Evolutionary conservation across 768 basidiomycete genomes (phyloP), one percentile per base, ranked within the genome.

Genomic region (Chiua virens): DNA sequence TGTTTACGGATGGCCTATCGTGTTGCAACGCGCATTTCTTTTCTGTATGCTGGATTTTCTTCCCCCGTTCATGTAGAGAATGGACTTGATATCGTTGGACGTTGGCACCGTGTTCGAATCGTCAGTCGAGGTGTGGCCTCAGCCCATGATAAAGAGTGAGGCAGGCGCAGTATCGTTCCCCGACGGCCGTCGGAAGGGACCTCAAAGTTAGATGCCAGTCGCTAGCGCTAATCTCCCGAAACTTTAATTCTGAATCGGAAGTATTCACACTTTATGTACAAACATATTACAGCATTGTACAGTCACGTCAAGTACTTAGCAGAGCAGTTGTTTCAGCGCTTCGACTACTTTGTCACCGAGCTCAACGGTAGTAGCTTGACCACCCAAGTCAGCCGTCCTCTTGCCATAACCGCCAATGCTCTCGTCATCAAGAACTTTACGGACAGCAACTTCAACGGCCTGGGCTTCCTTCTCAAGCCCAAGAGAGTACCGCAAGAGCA

Each of bases 401-500:
- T 87, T 70, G 14, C 89, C 94, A 57, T 77, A 72, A 9, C 94
- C 94, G 5, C 93, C 94, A 9, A 70, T 52, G 8, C 76, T 76
- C 45, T 78, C 72, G 10, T 75, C 73, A 66, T 99, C 96, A 13
- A 99, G 75, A 22, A 90, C 92, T 68, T 86, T 92, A 53, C 87
- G 77, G 9, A 99, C 96, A n/a, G 97, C 93, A 45, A 74, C 70
- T 70, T 99, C 97, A 52, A 99, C 86, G 20, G 88, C 83, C 49
- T 79, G 78, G 7, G 97, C 97, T 61, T 91, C 86, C 57, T 77
- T 81, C 54, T 92, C 89, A 49, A 93, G 77, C 22, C 92, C 92
- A 27, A 99, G 85, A 23, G 96, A 98, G 72, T 98, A 99, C 39
- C 95, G 84, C 45, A 97, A 77, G 53, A 97, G 85, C 85, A 97